These are phyloP conservation scores for Eimeria acervulina DNA, from an alignment of 169 alveolate genomes.

Conservation along the genomic window DNA sequence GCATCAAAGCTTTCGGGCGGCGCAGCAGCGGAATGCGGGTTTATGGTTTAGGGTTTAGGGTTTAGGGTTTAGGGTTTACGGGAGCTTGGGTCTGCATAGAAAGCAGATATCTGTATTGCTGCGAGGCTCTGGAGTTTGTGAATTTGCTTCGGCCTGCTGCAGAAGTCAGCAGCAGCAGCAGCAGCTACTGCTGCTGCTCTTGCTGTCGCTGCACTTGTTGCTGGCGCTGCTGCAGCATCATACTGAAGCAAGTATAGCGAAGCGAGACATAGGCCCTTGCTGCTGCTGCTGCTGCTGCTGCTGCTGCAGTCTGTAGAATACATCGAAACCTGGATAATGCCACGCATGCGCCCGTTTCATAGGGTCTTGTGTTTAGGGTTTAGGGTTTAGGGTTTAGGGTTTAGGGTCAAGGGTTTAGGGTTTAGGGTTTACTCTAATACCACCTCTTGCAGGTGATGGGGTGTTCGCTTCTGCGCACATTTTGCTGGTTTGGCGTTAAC, in stretches of 20 bases:
- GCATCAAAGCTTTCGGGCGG: not conserved
- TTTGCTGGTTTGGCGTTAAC: too few species aligned
- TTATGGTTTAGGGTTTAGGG: not conserved
- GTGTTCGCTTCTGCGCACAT: too few species aligned
- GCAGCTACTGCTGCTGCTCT: too few species aligned
- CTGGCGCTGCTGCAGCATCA: slow-evolving; percentile 58
- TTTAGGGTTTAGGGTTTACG: slow-evolving; percentile 35
- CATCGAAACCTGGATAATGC: too few species aligned
- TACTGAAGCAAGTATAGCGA: slow-evolving; percentile 23
- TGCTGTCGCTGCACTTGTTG: slow-evolving; percentile 24
- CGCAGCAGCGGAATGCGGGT: not conserved
- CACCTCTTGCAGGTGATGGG: too few species aligned
- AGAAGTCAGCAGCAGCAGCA: too few species aligned
- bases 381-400: slow-evolving; percentile 43
- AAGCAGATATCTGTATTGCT: slow-evolving; percentile 1
- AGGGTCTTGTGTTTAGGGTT: too few species aligned
- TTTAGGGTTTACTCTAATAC: too few species aligned
- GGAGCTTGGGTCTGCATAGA: not conserved
- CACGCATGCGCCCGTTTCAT: too few species aligned
- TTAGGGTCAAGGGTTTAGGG: slow-evolving; percentile 24
- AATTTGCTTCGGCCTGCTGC: not conserved
- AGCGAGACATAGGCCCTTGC: slow-evolving; percentile 11
- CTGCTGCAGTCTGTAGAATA: too few species aligned
- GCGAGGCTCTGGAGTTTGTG: slow-evolving; percentile 2
- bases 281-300: slow-evolving; percentile 32